Evolutionary conservation across 2,329 filamentous ascomycete genomes (phyloP).

Genomic region (Pyrenophora seminiperda): DNA sequence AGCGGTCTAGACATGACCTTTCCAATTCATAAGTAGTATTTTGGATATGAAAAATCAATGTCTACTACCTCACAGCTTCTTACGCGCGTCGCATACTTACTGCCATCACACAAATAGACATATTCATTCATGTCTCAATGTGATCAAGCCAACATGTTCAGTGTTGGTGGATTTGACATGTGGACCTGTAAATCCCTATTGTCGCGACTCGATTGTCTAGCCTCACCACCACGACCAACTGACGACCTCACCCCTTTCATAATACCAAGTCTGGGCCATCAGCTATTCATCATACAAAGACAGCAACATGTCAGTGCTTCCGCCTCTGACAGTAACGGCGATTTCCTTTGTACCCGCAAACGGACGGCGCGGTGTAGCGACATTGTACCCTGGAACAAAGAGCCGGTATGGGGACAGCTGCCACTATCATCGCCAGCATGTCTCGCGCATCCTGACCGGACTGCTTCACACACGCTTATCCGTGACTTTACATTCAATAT

Average conservation of each 20-base stretch:
- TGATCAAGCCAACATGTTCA: neutral
- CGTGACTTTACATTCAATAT: neutral
- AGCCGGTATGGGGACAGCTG: neutral
- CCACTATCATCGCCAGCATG: neutral
- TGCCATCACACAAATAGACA: neutral
- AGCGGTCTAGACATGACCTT: slow-evolving; percentile 20
- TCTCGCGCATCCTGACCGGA: neutral
- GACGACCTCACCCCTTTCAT: neutral
- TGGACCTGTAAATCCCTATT: too few relatives aligned
- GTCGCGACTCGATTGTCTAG: neutral
- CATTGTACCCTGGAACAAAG: slow-evolving; percentile 7
- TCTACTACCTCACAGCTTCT: slow-evolving; percentile 15
- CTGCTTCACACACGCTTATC: neutral
- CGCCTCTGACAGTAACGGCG: neutral
- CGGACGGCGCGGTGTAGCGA: neutral
- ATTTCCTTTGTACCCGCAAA: slow-evolving; percentile 7
- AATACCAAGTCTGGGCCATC: neutral
- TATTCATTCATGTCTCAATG: neutral
- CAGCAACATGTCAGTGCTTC: neutral
- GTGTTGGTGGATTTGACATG: neutral
- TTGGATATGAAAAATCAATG: slow-evolving; percentile 6
- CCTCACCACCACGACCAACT: neutral
- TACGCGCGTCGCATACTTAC: neutral
- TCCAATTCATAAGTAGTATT: neutral
- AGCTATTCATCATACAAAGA: neutral